phyloP scores from a whole-genome alignment of 2,329 filamentous ascomycete species.

The Aspergillus neoniger region DNA sequence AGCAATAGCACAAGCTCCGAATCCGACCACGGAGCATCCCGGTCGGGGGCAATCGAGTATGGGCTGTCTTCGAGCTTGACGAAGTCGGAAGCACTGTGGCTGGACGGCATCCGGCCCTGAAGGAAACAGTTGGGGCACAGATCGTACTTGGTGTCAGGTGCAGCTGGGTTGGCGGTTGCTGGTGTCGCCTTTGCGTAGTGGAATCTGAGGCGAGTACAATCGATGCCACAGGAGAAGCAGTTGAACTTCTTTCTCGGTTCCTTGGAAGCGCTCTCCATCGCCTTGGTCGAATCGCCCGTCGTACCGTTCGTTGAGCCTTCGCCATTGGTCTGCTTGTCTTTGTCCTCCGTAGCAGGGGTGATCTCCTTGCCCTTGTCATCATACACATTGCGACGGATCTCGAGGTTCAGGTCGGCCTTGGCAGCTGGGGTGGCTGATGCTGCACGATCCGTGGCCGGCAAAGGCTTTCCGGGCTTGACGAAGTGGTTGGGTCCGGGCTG shows the following conservation, averaged over 20 bases:
- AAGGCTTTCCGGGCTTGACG: slow-evolving; percentile 61
- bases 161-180: slow-evolving; percentile 57
- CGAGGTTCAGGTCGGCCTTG: slow-evolving; percentile 85
- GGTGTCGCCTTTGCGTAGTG: slow-evolving; percentile 67
- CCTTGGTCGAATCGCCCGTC: slow-evolving; percentile 62
- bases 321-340: slow-evolving; percentile 68
- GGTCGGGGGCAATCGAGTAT: slow-evolving; percentile 75
- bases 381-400: slow-evolving; percentile 93
- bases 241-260: slow-evolving; percentile 68
- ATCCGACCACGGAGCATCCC: slow-evolving; percentile 88
- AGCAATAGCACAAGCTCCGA: slow-evolving; percentile 85
- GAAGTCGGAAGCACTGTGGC: slow-evolving; percentile 78
- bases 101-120: slow-evolving; percentile 78
- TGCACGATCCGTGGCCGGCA: slow-evolving; percentile 69
- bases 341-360: slow-evolving; percentile 66
- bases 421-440: slow-evolving; percentile 65
- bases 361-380: slow-evolving; percentile 88
- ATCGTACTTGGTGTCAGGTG: slow-evolving; percentile 71
- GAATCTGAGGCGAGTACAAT: slow-evolving; percentile 75
- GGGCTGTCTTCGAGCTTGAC: slow-evolving; percentile 85
- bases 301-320: slow-evolving; percentile 68
- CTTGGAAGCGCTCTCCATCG: slow-evolving; percentile 61
- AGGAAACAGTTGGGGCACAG: slow-evolving; percentile 89
- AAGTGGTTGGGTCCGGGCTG: slow-evolving; percentile 81
- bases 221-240: slow-evolving; percentile 89